Evolutionary conservation across 306 rosid genomes (phyloP), one percentile per base, ranked within the genome.

Genomic region (Trichosanthes cucumerina): DNA sequence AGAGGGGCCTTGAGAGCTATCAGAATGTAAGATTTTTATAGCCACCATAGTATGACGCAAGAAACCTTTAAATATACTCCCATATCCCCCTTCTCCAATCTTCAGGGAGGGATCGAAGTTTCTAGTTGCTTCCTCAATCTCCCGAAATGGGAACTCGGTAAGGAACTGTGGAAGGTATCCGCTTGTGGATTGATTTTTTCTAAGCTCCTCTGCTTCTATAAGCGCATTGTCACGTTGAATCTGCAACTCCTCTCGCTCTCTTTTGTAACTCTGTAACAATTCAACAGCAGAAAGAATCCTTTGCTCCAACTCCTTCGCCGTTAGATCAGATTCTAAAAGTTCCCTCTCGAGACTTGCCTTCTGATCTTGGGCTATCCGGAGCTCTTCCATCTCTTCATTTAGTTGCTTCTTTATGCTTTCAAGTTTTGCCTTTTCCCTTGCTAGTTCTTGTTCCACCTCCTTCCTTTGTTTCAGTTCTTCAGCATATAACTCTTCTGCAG

Each of bases 11-110:
- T 95, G 97, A 68, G 38, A 50, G 78, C 96, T 86, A 59, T 79
- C 57, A 31, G 97, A 77, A 43, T 81, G 59, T 70, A 90, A 82
- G 46, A 82, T 74, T 85, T 95, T 95, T 80, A 95, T 85, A 82
- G 99, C 99, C 36, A 92, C 98, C 81, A 83, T 85, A 9, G 93
- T 91, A 82, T 91, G 91, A 70, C 91, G 91, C 78, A 95, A 52
- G 72, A 79, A 33, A 56, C 96, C 99, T 86, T 80, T 88, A 54
- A 80, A 92, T 78, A 95, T 85, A 54, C 81, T 92, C 83, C 99
- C 99, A 78, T 92, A 95, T 78, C 99, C 97, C 28, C 97, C 99
- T 85, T 91, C 93, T 80, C 99, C 97, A 11, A 95, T 92, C 93
- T 86, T 91, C 34, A 77, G 70, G 43, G 91, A 84, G 9, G 81